These are phyloP conservation scores for Alternaria gaisen DNA, from an alignment of 2,329 filamentous ascomycete species.

Conservation along the genomic window DNA sequence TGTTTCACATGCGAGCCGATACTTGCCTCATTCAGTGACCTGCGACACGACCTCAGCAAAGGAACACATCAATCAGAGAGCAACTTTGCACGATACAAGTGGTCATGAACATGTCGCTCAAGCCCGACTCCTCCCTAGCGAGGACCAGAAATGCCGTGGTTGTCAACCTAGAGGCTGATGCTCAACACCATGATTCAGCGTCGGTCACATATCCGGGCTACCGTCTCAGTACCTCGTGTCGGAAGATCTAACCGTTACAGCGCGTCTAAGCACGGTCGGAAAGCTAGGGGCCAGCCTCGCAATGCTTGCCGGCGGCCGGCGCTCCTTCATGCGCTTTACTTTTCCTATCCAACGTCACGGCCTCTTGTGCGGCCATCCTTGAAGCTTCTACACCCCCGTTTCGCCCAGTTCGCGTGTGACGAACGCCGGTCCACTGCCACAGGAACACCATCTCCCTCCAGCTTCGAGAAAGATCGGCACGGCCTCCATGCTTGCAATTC, in stretches of 20 bases:
- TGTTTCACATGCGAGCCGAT: slow-evolving; percentile 15
- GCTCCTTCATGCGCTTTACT: slow-evolving; percentile 14
- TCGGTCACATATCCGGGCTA: slow-evolving; percentile 1
- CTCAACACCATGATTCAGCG: neutral
- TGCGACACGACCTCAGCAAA: slow-evolving; percentile 12
- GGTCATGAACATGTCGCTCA: neutral
- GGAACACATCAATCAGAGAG: neutral
- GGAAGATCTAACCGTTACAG: slow-evolving; percentile 9
- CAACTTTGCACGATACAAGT: neutral
- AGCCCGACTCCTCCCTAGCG: neutral
- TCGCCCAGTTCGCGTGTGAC: neutral
- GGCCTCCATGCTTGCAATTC: slow-evolving; percentile 9
- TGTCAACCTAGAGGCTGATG: neutral
- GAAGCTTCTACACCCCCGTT: slow-evolving; percentile 2
- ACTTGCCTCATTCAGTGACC: slow-evolving; percentile 12
- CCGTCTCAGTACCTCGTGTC: slow-evolving; percentile 13
- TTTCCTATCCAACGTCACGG: slow-evolving; percentile 5
- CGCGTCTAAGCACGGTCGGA: slow-evolving; percentile 7
- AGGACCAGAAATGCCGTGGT: neutral
- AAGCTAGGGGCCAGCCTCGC: slow-evolving; percentile 13
- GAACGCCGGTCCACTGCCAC: slow-evolving; percentile 2
- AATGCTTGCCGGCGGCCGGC: neutral
- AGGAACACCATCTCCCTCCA: neutral
- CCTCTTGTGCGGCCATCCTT: slow-evolving; percentile 6
- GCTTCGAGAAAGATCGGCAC: slow-evolving; percentile 12